phyloP scores from a whole-genome alignment of 2,329 filamentous ascomycete species.

The Cercospora nicotianae region DNA sequence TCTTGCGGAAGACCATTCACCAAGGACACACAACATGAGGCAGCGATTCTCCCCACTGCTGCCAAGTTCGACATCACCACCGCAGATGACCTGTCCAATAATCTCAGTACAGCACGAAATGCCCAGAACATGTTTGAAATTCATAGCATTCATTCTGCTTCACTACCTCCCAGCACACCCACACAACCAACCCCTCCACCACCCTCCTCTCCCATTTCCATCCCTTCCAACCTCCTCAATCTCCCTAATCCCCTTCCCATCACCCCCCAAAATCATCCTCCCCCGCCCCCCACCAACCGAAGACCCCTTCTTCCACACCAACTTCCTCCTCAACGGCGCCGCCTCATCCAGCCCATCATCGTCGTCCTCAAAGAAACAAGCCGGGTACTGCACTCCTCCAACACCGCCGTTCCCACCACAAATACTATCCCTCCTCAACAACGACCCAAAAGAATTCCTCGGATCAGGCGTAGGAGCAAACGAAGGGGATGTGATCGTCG shows the following conservation, averaged over 20 bases:
- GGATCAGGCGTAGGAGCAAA: slow-evolving; percentile 23
- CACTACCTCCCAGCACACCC: slow-evolving; percentile 23
- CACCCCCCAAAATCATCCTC: not conserved
- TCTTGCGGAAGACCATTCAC: too few relatives aligned
- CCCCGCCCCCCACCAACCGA: not conserved
- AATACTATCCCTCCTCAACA: slow-evolving; percentile 24
- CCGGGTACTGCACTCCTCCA: slow-evolving; percentile 28
- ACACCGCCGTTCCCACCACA: not conserved
- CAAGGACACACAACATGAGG: too few relatives aligned
- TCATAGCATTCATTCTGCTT: not conserved
- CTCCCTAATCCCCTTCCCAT: slow-evolving; percentile 1
- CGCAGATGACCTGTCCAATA: too few relatives aligned
- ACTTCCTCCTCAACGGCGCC: slow-evolving; percentile 13
- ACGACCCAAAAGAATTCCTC: slow-evolving; percentile 30
- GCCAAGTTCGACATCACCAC: too few relatives aligned
- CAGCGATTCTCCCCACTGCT: too few relatives aligned
- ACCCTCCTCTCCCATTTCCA: not conserved
- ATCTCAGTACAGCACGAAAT: too few relatives aligned
- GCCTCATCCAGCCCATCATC: slow-evolving; percentile 31
- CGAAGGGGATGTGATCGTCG: slow-evolving; percentile 30
- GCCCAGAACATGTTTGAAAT: not conserved
- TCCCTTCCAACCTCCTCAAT: not conserved
- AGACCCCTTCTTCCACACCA: slow-evolving; percentile 25
- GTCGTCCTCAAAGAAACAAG: slow-evolving; percentile 37
- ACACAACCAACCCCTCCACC: slow-evolving; percentile 13